Base-by-base conservation (phyloP, 768 basidiomycete genomes). In the Leccinum broughii region DNA sequence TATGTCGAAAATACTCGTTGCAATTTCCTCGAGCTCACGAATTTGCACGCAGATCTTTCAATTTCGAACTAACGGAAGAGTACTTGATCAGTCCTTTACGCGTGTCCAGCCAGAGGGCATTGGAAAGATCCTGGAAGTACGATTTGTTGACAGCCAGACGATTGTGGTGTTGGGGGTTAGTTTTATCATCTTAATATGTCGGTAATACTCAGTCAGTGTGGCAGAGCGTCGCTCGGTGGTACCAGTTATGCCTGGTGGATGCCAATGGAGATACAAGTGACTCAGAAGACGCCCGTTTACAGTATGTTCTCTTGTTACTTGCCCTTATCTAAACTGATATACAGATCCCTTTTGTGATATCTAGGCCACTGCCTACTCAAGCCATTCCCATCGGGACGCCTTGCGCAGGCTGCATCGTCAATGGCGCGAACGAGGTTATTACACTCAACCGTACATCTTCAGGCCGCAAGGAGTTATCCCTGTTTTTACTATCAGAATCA, bases 91-190 rank as follows among this genome's bases (percentile, higher is more conserved):
- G 13, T 52, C 56, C 9, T 64, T 65, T 9, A n/a, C 49, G 10
- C 63, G 37, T 8, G 26, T 73, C 30, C 71, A 55, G 6, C 65
- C 69, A 4, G 63, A 64, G 20, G 69, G 50, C 4, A 10, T 64
- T n/a, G 69, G 55, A 17, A 71, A 62, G 57, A 65, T 72, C 24
- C 51, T 56, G 56, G 59, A 62, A 0, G 67, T 67, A 4, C 69
- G 59, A 41, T 63, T 74, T 15, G 20, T 67, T 35, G 66, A 75
- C 24, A 56, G 49, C 46, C 62, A 71, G 52, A 56, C 61, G 1
- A 48, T 75, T 44, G 64, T 64, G 28, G 63, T 73, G 4, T 58
- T 73, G 35, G 67, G 73, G 51, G 71, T 72, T 35, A 17, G 72
- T 71, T 24, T 50, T 5, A 0, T 8, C 14, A 4, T 34, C 8